Conservation (phyloP, 2,329 filamentous ascomycete species). For the Canariomyces notabilis region DNA sequence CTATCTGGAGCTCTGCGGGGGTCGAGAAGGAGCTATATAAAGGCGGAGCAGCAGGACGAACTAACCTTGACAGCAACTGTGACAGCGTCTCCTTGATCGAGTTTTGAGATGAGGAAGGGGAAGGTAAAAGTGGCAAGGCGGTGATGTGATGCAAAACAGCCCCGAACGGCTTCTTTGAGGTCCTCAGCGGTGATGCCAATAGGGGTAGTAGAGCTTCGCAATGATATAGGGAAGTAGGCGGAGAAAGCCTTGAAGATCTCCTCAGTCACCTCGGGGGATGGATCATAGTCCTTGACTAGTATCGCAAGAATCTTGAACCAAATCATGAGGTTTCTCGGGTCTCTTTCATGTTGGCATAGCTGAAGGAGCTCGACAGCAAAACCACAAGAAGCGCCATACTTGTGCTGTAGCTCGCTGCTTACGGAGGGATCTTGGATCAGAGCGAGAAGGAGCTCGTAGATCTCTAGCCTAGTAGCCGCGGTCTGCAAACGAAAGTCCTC, state of each 20-base stretch:
- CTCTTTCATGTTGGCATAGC: conserved; percentile 50
- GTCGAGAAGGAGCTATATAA: background rate
- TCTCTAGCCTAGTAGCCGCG: conserved; percentile 45
- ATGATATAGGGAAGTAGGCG: conserved; percentile 56
- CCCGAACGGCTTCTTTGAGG: conserved; percentile 48
- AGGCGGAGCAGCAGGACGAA: background rate
- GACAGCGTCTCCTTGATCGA: conserved; percentile 55
- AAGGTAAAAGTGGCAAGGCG: conserved; percentile 42
- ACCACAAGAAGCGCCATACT: conserved; percentile 38
- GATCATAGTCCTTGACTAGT: conserved; percentile 42
- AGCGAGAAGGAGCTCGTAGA: conserved; percentile 45
- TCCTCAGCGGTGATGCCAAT: conserved; percentile 51
- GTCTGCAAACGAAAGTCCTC: conserved; percentile 54
- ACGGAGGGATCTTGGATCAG: conserved; percentile 42
- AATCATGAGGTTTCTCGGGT: conserved; percentile 51
- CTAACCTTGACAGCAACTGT: conserved; percentile 53
- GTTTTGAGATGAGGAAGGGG: conserved; percentile 51
- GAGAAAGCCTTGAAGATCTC: conserved; percentile 53
- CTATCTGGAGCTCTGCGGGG: too few species aligned
- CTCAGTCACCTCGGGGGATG: conserved; percentile 42
- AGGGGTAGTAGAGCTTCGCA: conserved; percentile 46
- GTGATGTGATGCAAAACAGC: conserved; percentile 50
- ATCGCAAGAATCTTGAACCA: conserved; percentile 50
- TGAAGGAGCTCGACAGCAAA: conserved; percentile 48
- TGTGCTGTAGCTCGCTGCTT: conserved; percentile 40